Conservation (phyloP, 345 rosid species). For the Schrenkiella parvula region DNA sequence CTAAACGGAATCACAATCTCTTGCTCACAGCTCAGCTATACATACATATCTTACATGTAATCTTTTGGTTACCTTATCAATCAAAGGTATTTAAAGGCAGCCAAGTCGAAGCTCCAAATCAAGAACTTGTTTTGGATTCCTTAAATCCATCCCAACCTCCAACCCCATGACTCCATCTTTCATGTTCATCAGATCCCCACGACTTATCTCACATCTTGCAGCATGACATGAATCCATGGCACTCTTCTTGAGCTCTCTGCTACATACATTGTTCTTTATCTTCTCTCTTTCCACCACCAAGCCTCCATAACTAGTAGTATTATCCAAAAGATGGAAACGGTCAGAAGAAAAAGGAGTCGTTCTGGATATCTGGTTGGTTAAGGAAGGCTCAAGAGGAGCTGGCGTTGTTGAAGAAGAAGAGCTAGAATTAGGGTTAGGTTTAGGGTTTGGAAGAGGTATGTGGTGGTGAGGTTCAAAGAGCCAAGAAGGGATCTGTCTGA, state of each 20-base stretch:
- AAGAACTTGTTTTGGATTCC: slow-evolving; percentile 43
- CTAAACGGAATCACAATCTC: slow-evolving; percentile 22
- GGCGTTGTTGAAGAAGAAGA: slow-evolving; percentile 28
- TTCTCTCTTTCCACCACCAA: slow-evolving; percentile 26
- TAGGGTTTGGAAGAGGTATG: slow-evolving; percentile 19
- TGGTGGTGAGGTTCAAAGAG: slow-evolving; percentile 40
- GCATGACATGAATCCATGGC: slow-evolving; percentile 21
- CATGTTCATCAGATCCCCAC: slow-evolving; percentile 33
- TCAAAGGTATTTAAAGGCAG: slow-evolving; percentile 14
- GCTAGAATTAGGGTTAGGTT: slow-evolving; percentile 33
- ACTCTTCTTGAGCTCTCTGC: slow-evolving; percentile 30
- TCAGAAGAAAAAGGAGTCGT: slow-evolving; percentile 14
- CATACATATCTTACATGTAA: neutral
- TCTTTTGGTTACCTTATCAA: neutral
- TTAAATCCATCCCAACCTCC: slow-evolving; percentile 45
- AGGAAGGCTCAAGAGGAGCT: slow-evolving; percentile 17
- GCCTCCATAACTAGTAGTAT: slow-evolving; percentile 22
- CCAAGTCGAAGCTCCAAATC: slow-evolving; percentile 81
- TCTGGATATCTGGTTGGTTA: slow-evolving; percentile 18
- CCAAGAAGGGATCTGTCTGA: slow-evolving; percentile 49
- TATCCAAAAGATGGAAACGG: slow-evolving; percentile 5
- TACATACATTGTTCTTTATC: slow-evolving; percentile 23
- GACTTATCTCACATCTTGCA: slow-evolving; percentile 21
- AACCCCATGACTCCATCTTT: slow-evolving; percentile 35
- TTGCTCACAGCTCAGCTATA: slow-evolving; percentile 14